These are phyloP conservation scores for Trichoderma sp. DNA, from an alignment of 2,329 filamentous ascomycete species.

Conservation along the genomic window DNA sequence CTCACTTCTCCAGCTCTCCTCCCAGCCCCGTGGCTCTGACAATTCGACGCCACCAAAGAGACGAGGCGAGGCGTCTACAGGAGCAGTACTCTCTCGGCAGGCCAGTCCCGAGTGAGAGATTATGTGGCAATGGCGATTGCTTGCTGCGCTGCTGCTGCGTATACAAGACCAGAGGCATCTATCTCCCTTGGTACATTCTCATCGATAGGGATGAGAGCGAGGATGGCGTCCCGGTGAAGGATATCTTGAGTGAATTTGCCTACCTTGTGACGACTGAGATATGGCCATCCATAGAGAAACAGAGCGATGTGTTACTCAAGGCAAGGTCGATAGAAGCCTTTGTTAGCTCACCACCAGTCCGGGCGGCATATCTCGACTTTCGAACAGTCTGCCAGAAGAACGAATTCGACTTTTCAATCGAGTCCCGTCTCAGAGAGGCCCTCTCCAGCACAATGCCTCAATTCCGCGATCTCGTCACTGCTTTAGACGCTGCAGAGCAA, in stretches of 20 bases:
- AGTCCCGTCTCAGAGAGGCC: background rate
- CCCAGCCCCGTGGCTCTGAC: slow-evolving; percentile 10
- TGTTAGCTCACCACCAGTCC: slow-evolving; percentile 36
- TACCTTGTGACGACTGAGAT: slow-evolving; percentile 27
- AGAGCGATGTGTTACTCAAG: slow-evolving; percentile 28
- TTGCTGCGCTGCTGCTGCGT: slow-evolving; percentile 26
- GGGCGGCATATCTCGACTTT: slow-evolving; percentile 34
- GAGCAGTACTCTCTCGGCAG: slow-evolving; percentile 34
- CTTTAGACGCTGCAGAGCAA: background rate
- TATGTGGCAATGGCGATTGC: slow-evolving; percentile 33
- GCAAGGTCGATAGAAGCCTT: slow-evolving; percentile 33
- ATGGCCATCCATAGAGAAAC: slow-evolving; percentile 13
- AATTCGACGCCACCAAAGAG: slow-evolving; percentile 31
- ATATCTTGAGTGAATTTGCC: slow-evolving; percentile 34
- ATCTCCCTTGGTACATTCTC: slow-evolving; percentile 10
- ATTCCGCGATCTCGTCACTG: slow-evolving; percentile 5
- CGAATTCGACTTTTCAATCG: background rate
- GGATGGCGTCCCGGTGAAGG: slow-evolving; percentile 22
- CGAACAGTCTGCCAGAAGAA: background rate
- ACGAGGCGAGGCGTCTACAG: slow-evolving; percentile 9
- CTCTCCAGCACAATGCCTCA: background rate
- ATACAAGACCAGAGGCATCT: background rate
- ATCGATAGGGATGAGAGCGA: slow-evolving; percentile 23
- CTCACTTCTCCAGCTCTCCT: background rate
- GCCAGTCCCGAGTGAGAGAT: slow-evolving; percentile 28